Percentiles rank a stretch among this genome's conserved stretches.
Conservation (phyloP, 2,329 filamentous ascomycete species). For the Dothideomycetes sp. region DNA sequence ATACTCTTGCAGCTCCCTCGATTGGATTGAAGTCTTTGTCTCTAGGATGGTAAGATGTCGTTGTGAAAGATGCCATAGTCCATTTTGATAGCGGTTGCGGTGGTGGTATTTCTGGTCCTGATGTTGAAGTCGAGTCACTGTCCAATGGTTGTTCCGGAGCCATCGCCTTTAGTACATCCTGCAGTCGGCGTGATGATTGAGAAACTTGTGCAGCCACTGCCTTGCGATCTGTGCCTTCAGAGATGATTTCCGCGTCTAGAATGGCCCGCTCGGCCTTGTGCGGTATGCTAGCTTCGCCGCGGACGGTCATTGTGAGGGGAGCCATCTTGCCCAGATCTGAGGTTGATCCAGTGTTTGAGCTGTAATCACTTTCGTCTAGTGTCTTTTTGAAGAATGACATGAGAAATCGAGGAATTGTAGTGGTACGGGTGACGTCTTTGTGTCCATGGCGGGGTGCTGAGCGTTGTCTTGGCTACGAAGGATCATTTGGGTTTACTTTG, state of each 20-base stretch:
- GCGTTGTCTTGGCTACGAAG: too few species aligned
- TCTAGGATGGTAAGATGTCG: background rate
- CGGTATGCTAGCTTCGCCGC: slow-evolving; percentile 1
- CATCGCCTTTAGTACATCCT: background rate
- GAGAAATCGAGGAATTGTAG: too few species aligned
- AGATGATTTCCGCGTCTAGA: slow-evolving; percentile 1
- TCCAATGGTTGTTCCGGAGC: too few species aligned
- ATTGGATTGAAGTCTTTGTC: background rate
- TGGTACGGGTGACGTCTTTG: too few species aligned
- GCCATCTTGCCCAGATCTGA: background rate
- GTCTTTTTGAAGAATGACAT: too few species aligned
- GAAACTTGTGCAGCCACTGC: background rate
- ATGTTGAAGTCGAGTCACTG: too few species aligned
- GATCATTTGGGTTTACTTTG: too few species aligned
- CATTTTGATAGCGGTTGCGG: background rate
- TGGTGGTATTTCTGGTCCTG: background rate
- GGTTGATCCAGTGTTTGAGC: too few species aligned
- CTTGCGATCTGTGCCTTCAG: background rate
- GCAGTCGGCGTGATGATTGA: background rate
- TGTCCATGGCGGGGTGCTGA: too few species aligned
- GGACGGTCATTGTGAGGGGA: slow-evolving; percentile 3
- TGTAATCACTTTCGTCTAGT: too few species aligned
- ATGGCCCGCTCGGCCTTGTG: background rate
- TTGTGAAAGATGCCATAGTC: slow-evolving; percentile 2
- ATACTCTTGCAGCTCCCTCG: background rate